Evolutionary conservation across 2,329 filamentous ascomycete species (phyloP).

Genomic region (Gremmenia infestans): DNA sequence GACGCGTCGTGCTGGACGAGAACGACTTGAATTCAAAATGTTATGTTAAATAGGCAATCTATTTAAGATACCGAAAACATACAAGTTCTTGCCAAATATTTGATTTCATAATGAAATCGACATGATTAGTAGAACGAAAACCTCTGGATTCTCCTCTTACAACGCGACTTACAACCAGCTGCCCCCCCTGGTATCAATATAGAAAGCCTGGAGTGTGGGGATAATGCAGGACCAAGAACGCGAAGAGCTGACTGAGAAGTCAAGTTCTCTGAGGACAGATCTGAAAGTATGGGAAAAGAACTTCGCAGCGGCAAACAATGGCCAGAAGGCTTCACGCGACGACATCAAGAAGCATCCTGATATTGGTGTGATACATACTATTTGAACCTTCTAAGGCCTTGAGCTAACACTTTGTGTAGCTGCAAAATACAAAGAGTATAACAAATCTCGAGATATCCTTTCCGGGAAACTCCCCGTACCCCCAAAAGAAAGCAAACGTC

Average conservation of each 20-base stretch:
- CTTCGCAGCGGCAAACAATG: conserved; percentile 57
- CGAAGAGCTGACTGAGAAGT: conserved; percentile 27
- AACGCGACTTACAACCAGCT: neutral
- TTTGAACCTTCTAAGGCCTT: neutral
- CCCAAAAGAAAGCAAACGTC: conserved; percentile 21
- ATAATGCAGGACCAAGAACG: conserved; percentile 24
- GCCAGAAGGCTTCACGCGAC: conserved; percentile 65
- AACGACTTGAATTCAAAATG: neutral
- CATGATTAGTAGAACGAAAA: neutral
- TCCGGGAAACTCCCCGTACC: conserved; percentile 45
- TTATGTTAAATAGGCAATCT: neutral
- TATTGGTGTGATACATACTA: conserved; percentile 53
- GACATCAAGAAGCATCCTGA: conserved; percentile 70
- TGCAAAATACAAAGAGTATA: conserved; percentile 71
- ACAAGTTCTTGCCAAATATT: too few species aligned
- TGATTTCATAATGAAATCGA: neutral
- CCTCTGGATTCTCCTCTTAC: neutral
- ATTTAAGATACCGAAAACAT: too few species aligned
- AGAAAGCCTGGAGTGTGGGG: neutral
- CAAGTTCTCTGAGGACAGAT: conserved; percentile 56
- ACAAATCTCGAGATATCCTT: conserved; percentile 56
- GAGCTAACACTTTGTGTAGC: conserved; percentile 15
- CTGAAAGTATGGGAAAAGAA: conserved; percentile 70
- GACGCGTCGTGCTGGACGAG: neutral
- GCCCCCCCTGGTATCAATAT: neutral